Base-by-base conservation (phyloP, 2,329 filamentous ascomycete genomes). In the Fusarium sp. region DNA sequence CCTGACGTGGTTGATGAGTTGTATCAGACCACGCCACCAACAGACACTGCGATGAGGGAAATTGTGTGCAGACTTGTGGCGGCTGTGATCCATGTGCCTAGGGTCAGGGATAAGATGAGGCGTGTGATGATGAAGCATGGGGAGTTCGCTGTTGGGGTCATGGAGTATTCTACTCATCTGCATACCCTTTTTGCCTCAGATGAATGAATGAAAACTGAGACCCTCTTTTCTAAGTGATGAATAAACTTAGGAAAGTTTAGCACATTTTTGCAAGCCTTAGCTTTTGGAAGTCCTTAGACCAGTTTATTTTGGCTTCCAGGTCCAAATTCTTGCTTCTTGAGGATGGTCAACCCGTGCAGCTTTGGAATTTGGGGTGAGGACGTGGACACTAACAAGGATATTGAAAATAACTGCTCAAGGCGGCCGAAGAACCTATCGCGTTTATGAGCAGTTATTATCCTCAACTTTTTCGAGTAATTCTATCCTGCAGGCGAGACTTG, bases 61-160 rank as follows among this genome's bases (percentile, higher is more conserved):
- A 66, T 68, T 51, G 59, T 70, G 1, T 75, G 71, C 45, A 61
- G 68, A 1, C 73, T 76, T 28, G 73, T 76, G 3, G 71, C 36
- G 0, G 44, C 9, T 2, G 32, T 22, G 22, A 58, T 75, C 5
- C 22, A n/a, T 18, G 36, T 57, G 2, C 28, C 38, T 8, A n/a
- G 24, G 3, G 54, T 61, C 10, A 62, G 71, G 22, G 32, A 68
- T 0, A 65, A 56, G 45, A 61, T 73, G 61, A 42, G 41, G 8
- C 8, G 8, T 10, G 44, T 70, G 0, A 66, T 76, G 63, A 24
- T 14, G 8, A 65, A 75, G 50, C 70, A 75, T 45, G 63, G 61
- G 2, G 58, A 65, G 2, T 76, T 76, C 36, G 61, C 63, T 17
- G 47, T 68, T 24, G 66, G 68, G 4, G 68, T 73, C 3, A 57